These are phyloP conservation scores for Nicotiana knightiana DNA, from an alignment of 257 asterid genomes.

Conservation along the genomic window DNA sequence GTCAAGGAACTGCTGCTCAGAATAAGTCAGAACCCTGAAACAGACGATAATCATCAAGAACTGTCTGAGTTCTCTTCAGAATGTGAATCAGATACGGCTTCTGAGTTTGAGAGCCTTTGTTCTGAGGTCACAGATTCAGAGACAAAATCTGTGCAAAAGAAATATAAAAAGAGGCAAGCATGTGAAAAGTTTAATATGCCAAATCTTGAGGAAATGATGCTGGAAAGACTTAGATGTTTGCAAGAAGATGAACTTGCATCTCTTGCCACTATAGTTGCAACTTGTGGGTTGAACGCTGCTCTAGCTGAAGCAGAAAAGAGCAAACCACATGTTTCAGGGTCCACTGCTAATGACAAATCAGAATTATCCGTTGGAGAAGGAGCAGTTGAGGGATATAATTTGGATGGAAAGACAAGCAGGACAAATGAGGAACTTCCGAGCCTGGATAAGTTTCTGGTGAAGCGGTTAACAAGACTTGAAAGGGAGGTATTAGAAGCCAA, in stretches of 20 bases:
- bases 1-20: conserved; percentile 65
- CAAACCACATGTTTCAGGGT: conserved; percentile 18
- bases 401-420: conserved; percentile 16
- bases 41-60: conserved; percentile 32
- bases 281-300: conserved; percentile 85
- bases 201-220: conserved; percentile 65
- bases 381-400: conserved; percentile 13
- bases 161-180: conserved; percentile 23
- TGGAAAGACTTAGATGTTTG: conserved; percentile 64
- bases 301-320: conserved; percentile 39
- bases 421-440: conserved; percentile 56
- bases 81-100: conserved; percentile 47
- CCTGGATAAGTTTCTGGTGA: conserved; percentile 77
- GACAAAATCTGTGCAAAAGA: conserved; percentile 20
- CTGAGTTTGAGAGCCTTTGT: conserved; percentile 29
- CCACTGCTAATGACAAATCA: conserved; percentile 10
- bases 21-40: conserved; percentile 81
- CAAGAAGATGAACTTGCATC: conserved; percentile 88
- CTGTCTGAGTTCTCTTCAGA: conserved; percentile 36
- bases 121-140: not conserved
- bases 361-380: conserved; percentile 27
- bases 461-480: conserved; percentile 80
- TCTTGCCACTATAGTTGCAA: conserved; percentile 92
- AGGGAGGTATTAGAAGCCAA: conserved; percentile 85
- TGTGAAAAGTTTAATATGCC: conserved; percentile 33